A percentile compares a stretch with the other conserved stretches of the same genome.
phyloP scores from a whole-genome alignment of 768 basidiomycete species.

The Collybia sp. region DNA sequence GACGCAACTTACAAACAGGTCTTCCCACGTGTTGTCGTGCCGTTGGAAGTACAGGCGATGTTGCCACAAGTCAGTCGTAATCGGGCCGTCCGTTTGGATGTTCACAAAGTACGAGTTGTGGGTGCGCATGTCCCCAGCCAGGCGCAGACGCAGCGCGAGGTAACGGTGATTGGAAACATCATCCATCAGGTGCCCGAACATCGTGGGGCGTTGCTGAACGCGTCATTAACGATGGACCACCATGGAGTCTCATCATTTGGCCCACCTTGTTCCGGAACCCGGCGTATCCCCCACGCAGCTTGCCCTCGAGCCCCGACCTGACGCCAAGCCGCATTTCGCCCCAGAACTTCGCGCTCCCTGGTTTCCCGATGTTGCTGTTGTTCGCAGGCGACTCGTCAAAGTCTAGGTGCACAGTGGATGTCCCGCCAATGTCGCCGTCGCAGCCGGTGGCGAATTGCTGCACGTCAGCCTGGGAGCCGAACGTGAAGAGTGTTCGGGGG shows the following conservation, averaged over 20 bases:
- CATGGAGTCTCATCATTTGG: not conserved
- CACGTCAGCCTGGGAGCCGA: conserved; percentile 57
- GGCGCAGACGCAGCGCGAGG: conserved; percentile 74
- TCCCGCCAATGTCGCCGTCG: conserved; percentile 86
- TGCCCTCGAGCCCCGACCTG: conserved; percentile 57
- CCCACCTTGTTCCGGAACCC: conserved; percentile 83
- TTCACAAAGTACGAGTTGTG: conserved; percentile 90
- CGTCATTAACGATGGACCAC: not conserved
- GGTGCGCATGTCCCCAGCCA: conserved; percentile 71
- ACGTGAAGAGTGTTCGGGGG: conserved; percentile 62
- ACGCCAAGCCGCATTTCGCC: conserved; percentile 75
- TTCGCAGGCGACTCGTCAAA: conserved; percentile 50
- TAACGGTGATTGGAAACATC: conserved; percentile 82
- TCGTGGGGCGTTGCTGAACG: conserved; percentile 60
- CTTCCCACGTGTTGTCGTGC: conserved; percentile 70
- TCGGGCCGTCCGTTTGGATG: conserved; percentile 81
- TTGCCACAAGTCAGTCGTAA: conserved; percentile 89
- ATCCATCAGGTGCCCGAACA: conserved; percentile 84
- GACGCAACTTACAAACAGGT: conserved; percentile 60
- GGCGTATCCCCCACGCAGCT: conserved; percentile 82
- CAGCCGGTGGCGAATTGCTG: conserved; percentile 72
- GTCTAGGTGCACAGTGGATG: conserved; percentile 73
- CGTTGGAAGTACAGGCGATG: conserved; percentile 81
- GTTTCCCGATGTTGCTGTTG: conserved; percentile 38
- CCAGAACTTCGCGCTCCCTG: conserved; percentile 67